Evolutionary conservation across 1,284 basidiomycete genomes (phyloP).

Genomic region (Pisolithus thermaeus): DNA sequence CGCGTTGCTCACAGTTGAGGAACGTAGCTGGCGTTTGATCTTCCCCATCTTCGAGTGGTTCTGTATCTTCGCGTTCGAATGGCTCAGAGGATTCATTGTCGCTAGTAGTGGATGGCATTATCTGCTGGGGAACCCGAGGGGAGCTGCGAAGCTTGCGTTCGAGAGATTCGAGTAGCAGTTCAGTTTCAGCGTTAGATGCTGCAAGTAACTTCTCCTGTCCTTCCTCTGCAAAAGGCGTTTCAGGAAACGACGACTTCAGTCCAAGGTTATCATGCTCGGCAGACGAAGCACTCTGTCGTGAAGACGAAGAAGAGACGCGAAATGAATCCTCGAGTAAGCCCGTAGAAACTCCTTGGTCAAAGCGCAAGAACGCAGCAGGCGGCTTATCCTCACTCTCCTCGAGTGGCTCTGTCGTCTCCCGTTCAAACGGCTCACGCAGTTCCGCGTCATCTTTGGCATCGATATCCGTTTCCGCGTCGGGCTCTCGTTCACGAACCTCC

Average conservation of each 20-base stretch:
- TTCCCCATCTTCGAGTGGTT: background rate
- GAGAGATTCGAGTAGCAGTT: background rate
- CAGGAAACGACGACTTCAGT: background rate
- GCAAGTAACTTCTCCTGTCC: background rate
- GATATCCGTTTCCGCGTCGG: constrained; percentile 2
- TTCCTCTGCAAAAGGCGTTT: background rate
- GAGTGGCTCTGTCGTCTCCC: constrained; percentile 1
- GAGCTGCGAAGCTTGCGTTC: background rate
- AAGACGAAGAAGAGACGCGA: background rate
- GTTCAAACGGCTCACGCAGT: background rate
- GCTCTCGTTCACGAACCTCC: too few relatives aligned
- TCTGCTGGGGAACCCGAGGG: background rate
- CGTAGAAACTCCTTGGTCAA: background rate
- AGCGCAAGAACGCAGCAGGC: background rate
- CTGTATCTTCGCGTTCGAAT: background rate
- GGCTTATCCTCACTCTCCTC: constrained; percentile 3
- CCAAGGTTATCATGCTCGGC: background rate
- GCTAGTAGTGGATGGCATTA: background rate
- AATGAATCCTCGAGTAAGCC: background rate
- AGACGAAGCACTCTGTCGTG: background rate
- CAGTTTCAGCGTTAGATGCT: background rate
- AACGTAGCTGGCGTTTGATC: background rate
- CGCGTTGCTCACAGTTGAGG: background rate
- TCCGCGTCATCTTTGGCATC: background rate
- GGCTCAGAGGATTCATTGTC: background rate